Evolutionary conservation across 2,329 filamentous ascomycete genomes (phyloP), one percentile per base, ranked within the genome.

Genomic region (Furcasterigmium furcatum): DNA sequence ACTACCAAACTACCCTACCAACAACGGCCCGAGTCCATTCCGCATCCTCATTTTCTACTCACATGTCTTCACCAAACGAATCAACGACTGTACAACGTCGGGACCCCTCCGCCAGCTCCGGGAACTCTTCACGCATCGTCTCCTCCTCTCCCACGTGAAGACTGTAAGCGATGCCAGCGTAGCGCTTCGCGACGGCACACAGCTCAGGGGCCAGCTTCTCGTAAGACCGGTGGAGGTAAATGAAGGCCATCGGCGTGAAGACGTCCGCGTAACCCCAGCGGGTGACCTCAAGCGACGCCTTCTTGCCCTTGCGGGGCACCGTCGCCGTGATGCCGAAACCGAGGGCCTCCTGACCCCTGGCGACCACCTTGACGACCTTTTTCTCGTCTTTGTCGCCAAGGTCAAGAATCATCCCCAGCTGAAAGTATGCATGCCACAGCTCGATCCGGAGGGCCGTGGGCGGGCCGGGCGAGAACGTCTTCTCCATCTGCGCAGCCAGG

Each of bases 81-180:
- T n/a, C n/a, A n/a, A n/a, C n/a, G n/a, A n/a, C n/a, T n/a, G n/a
- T n/a, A n/a, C n/a, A n/a, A n/a, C n/a, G n/a, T n/a, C n/a, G n/a
- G n/a, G n/a, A n/a, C n/a, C n/a, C n/a, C n/a, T n/a, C n/a, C n/a
- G 24, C 24, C 7, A 27, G 24, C 24, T 36, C 14, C 9, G 41
- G 41, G 10, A 36, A 29, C 30, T 35, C 21, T 8, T 20, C 21
- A 14, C 14, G 9, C 13, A 27, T 4, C n/a, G 20, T 43, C n/a
- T 36, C 41, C 12, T 47, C 47, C 45, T 64, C 60, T 6, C 61
- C 63, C 12, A 50, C 45, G 5, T 41, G 34, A 9, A 65, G 59
- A 10, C 47, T 51, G 42, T 62, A 63, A 2, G 48, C 45, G 9
- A 50, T 50, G 1, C 41, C 38, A 1, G 53, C 53, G 35, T 60